Conservation (phyloP, 495 filamentous ascomycete genomes). For the Penicillium tannophilum region DNA sequence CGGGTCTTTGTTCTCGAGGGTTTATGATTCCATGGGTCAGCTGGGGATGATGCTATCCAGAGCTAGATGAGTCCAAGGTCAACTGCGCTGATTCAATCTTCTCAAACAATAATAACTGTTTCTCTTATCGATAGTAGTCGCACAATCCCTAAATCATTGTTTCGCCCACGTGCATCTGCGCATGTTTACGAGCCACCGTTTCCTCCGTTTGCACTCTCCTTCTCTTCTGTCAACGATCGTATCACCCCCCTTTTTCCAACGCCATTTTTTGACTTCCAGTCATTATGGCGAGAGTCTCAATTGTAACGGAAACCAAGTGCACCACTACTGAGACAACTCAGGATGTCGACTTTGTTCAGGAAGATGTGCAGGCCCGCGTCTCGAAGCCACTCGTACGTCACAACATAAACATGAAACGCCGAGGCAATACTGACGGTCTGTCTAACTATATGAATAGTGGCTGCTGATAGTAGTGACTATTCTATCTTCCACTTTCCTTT, state of each 20-base stretch:
- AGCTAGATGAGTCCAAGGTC: no score
- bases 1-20: no score
- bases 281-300: background rate
- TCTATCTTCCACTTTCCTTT: constrained; percentile 52
- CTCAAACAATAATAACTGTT: no score
- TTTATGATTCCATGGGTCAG: no score
- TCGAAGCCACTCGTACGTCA: constrained; percentile 13
- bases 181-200: no score
- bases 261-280: background rate
- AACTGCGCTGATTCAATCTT: no score
- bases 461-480: constrained; percentile 46
- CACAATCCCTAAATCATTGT: no score
- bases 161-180: no score
- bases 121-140: no score
- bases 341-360: constrained; percentile 15
- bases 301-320: background rate
- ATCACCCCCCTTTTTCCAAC: background rate
- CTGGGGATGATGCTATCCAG: no score
- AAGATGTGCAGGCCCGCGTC: constrained; percentile 14
- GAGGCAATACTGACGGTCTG: background rate
- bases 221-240: background rate
- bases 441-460: constrained; percentile 14
- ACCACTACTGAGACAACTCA: background rate
- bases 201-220: background rate
- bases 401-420: background rate